These are phyloP conservation scores for Globisporangium cylindrosporum DNA, from an alignment of 352 stramenopile genomes.

Conservation along the genomic window DNA sequence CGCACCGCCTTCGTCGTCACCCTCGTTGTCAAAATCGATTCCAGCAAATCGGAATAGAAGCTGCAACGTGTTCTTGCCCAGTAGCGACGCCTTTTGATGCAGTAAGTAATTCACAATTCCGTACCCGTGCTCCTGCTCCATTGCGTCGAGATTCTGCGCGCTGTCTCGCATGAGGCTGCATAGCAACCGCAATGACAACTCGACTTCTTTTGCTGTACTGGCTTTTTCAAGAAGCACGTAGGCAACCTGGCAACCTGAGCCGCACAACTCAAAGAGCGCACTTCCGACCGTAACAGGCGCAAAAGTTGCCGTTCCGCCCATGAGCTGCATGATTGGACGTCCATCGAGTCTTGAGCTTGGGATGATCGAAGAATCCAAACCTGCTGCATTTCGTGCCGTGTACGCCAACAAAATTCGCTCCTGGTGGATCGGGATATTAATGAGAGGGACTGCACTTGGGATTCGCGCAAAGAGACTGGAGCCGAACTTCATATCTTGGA, in stretches of 20 bases:
- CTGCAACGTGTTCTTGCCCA: constrained; percentile 34
- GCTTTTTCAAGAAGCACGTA: constrained; percentile 55
- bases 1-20: background rate
- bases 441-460: constrained; percentile 41
- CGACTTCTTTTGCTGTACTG: constrained; percentile 34
- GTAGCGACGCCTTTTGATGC: constrained; percentile 47
- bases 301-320: constrained; percentile 36
- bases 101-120: constrained; percentile 67
- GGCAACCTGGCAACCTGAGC: constrained; percentile 48
- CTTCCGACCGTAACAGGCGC: constrained; percentile 31
- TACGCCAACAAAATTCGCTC: constrained; percentile 60
- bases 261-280: constrained; percentile 39
- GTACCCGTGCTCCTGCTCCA: constrained; percentile 75
- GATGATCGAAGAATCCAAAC: constrained; percentile 39
- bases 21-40: constrained; percentile 34
- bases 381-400: constrained; percentile 32
- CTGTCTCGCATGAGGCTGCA: constrained; percentile 31
- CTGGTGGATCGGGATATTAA: constrained; percentile 43
- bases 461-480: constrained; percentile 55
- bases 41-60: constrained; percentile 56
- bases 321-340: constrained; percentile 49
- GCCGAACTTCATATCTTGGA: constrained; percentile 64
- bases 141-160: constrained; percentile 41
- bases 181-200: constrained; percentile 44
- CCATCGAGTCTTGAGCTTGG: constrained; percentile 53